A percentile compares a stretch with the other conserved stretches of the same genome.
phyloP scores from a whole-genome alignment of 1,139 yeast species.

The Saccharomyces hybrid region DNA sequence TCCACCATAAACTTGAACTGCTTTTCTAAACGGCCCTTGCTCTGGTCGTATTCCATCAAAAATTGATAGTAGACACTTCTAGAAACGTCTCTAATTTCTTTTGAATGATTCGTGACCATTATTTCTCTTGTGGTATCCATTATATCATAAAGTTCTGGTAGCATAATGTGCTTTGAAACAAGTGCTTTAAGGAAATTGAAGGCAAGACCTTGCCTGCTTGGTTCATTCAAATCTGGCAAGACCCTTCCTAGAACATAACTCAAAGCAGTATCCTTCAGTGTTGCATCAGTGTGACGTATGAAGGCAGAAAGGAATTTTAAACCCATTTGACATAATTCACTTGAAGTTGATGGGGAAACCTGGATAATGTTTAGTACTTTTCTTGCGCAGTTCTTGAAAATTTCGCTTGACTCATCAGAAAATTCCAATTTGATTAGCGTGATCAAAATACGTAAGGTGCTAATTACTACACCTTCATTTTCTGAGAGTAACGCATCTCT shows the following conservation, averaged over 20 bases:
- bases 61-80: conserved; percentile 80
- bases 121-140: conserved; percentile 76
- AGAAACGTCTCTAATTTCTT: conserved; percentile 77
- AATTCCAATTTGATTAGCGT: conserved; percentile 57
- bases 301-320: conserved; percentile 67
- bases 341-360: conserved; percentile 69
- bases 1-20: conserved; percentile 78
- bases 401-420: conserved; percentile 44
- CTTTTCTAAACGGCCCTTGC: conserved; percentile 74
- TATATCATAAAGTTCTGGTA: conserved; percentile 85
- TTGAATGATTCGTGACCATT: conserved; percentile 85
- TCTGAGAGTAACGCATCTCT: conserved; percentile 53
- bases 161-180: conserved; percentile 60
- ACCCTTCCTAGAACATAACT: conserved; percentile 70
- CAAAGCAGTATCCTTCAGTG: conserved; percentile 63
- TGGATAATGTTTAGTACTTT: conserved; percentile 60
- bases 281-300: conserved; percentile 60
- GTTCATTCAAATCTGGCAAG: conserved; percentile 86
- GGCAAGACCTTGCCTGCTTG: conserved; percentile 80
- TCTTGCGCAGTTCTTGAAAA: conserved; percentile 53
- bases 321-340: conserved; percentile 77
- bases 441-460: conserved; percentile 59
- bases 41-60: conserved; percentile 90
- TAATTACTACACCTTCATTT: conserved; percentile 66
- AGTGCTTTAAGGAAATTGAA: conserved; percentile 75